Base-by-base conservation (phyloP, 331 rosid genomes). In the Phaseolus coccineus region DNA sequence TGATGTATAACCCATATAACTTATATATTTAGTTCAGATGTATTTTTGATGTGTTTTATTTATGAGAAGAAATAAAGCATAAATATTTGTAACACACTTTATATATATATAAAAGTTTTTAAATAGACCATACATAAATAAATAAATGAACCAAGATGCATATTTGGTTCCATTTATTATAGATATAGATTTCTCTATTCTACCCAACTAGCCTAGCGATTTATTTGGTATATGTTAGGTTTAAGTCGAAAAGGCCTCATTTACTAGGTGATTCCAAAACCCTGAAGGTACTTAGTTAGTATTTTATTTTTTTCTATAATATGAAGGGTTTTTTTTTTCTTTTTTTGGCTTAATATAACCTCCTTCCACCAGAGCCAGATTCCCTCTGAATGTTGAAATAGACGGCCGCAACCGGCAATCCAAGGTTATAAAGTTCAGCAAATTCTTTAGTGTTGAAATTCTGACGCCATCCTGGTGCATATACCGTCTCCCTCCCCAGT, bases 391-490 rank as follows among this genome's bases (percentile, higher is more conserved):
- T 85, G 67, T 94, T 92, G 57, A 78, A 92, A 11, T 83, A 92
- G 59, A 84, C 81, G 2, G 95, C 90, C 0, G 97, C 84, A 27
- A 87, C 94, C 0, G 97, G 98, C 37, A 73, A 62, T 35, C 97
- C 98, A 6, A 92, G 94, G 71, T 94, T 92, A 80, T 94, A 90
- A 61, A 90, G 91, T 77, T 84, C 91, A 12, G 98, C 94, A 39
- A 94, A 94, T 64, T 88, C 95, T 84, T 35, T 85, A 0, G 93
- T 92, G 35, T 85, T 94, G 84, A 94, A 94, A 64, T 94, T 89
- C 22, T 92, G 97, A 13, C 98, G 96, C 98, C 98, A 94, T 30
- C 88, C 95, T 0, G 98, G 97, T 16, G 97, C 97, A 53, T 90
- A 90, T 61, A 94, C 97, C 0, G 89, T 92, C 16, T 94, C 89